Base-by-base conservation (phyloP, 2,329 filamentous ascomycete genomes). In the Curvularia hawaiiensis region DNA sequence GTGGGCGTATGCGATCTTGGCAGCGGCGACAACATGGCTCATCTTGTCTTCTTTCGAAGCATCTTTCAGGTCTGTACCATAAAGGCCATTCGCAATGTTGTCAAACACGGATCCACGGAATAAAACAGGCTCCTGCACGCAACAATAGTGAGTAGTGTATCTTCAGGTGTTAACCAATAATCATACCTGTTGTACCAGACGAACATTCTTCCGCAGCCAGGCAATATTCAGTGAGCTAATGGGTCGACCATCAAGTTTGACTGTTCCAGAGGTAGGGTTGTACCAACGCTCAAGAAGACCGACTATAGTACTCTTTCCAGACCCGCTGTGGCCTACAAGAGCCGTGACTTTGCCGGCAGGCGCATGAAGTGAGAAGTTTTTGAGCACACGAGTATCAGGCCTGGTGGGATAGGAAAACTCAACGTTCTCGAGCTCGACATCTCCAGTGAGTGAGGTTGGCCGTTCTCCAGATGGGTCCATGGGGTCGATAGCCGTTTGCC, bases 401-500 rank as follows among this genome's bases (percentile, higher is more conserved):
- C 94, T 86, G 2, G 92, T 96, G 2, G 94, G 94, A 70, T 98
- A 98, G 67, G 96, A 93, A 76, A 97, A 93, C 74, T 90, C 92
- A 70, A 98, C 83, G 64, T 91, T 84, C 62, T 88, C 84, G 30
- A 98, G 82, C 61, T 92, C 88, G 53, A 98, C 89, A 30, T 64
- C 59, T 1, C 54, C 54, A 1, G 22, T 24, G 26, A 50, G 44
- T 22, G 41, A 46, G n/a, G 16, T 26, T 41, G 54, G 60, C 44
- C 57, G 54, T 39, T 59, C 26, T 3, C 62, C 62, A n/a, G 39
- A 47, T 6, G 50, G 11, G 18, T 58, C 52, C n/a, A 64, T 49
- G 9, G 62, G 62, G 18, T 64, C 55, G 22, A 64, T 60, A 8
- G 24, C n/a, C 1, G 57, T 52, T 14, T 57, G 39, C 10, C 54